Percentiles rank a stretch among this genome's conserved stretches.
phyloP scores from a whole-genome alignment of 75 land plant genomes.

The Picea glauca region DNA sequence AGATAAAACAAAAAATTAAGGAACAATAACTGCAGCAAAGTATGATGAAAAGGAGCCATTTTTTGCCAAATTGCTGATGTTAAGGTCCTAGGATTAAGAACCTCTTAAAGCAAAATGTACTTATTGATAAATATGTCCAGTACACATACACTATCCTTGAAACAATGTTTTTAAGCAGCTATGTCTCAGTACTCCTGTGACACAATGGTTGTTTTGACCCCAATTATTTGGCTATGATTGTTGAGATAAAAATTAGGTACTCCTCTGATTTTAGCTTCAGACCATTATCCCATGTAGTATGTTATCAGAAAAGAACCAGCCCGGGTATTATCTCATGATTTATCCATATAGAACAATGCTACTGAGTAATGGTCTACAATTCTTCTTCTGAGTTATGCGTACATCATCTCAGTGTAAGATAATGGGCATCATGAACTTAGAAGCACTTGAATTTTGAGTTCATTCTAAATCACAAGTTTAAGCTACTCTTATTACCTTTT shows the following conservation, averaged over 20 bases:
- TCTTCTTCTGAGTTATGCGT: too few relatives aligned
- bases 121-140: neutral
- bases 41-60: neutral
- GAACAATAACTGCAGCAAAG: neutral
- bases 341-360: neutral
- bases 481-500: too few relatives aligned
- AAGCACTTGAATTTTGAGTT: too few relatives aligned
- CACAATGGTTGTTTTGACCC: neutral
- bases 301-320: neutral
- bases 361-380: too few relatives aligned
- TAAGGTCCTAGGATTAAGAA: neutral
- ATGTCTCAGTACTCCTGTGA: neutral
- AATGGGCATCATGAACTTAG: too few relatives aligned
- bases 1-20: neutral
- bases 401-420: too few relatives aligned
- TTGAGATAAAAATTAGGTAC: neutral
- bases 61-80: too few relatives aligned
- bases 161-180: neutral
- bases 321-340: neutral
- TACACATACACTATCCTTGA: neutral
- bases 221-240: neutral
- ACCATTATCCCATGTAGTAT: neutral
- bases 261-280: neutral
- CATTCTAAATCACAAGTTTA: too few relatives aligned
- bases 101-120: neutral